Percentiles rank a stretch among this genome's conserved stretches.
phyloP scores from a whole-genome alignment of 441 rosid genomes.

The Brassica hybrid region DNA sequence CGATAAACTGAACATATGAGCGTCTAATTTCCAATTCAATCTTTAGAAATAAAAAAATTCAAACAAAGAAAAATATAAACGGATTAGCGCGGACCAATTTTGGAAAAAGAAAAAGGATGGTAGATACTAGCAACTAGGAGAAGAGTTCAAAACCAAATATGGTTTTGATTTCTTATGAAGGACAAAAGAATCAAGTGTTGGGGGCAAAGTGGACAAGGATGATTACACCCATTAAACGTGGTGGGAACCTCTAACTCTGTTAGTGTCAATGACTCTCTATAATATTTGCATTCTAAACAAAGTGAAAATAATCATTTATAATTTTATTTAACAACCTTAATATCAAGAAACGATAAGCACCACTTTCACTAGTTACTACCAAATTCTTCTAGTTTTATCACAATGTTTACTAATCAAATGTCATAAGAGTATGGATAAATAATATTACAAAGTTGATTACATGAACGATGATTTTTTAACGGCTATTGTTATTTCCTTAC shows the following conservation, averaged over 20 bases:
- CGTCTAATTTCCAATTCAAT: neutral
- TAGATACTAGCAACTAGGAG: neutral
- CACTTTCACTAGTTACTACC: constrained; percentile 3
- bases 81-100: neutral
- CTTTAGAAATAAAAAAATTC: neutral
- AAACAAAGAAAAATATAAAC: neutral
- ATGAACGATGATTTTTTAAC: neutral
- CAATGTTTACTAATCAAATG: neutral
- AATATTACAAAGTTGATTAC: neutral
- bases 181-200: neutral
- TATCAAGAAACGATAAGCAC: neutral
- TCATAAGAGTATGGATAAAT: neutral
- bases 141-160: constrained; percentile 32
- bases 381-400: neutral
- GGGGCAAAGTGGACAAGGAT: constrained; percentile 38
- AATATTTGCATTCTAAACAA: constrained; percentile 7
- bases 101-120: neutral
- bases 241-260: constrained; percentile 33
- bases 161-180: constrained; percentile 5
- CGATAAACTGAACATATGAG: neutral
- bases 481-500: neutral
- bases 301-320: constrained; percentile 10
- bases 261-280: constrained; percentile 15
- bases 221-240: constrained; percentile 27
- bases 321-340: neutral